phyloP scores from a whole-genome alignment of 1,284 basidiomycete species.

The Ceratobasidium sp. region DNA sequence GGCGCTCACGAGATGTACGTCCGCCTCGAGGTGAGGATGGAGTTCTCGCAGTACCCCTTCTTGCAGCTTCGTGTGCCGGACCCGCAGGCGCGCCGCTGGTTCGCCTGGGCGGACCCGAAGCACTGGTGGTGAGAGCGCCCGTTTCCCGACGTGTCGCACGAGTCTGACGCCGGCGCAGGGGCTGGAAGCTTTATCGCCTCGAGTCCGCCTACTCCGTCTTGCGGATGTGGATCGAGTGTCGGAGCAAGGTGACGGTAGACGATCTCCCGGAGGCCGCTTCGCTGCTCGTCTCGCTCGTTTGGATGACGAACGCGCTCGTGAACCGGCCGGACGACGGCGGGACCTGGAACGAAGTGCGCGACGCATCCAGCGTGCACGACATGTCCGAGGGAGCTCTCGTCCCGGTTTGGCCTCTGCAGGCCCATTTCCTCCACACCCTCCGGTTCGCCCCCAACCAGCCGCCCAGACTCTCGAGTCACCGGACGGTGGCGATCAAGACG shows the following conservation, averaged over 20 bases:
- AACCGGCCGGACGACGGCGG: conserved; percentile 7
- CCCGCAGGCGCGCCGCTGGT: background rate
- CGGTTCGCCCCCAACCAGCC: background rate
- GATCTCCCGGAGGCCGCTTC: background rate
- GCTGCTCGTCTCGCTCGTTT: background rate
- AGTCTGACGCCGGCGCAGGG: background rate
- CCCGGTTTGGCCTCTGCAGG: conserved; percentile 14
- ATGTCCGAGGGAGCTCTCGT: background rate
- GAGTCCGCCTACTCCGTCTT: background rate
- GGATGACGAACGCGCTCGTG: conserved; percentile 20
- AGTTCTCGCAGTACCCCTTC: background rate
- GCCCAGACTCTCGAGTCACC: conserved; percentile 5
- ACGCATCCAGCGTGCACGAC: conserved; percentile 2
- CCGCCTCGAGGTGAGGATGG: conserved; percentile 14
- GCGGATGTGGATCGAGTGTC: background rate
- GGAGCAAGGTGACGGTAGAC: background rate
- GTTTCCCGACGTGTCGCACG: background rate
- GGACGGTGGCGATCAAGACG: background rate
- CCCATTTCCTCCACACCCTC: conserved; percentile 3
- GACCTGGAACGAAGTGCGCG: conserved; percentile 20
- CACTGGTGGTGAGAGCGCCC: conserved; percentile 9
- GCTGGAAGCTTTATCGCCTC: background rate
- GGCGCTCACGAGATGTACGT: background rate
- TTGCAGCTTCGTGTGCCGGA: conserved; percentile 8
- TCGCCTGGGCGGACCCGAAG: background rate